Conservation (phyloP, 2,329 filamentous ascomycete species). For the Aspergillus calidoustus region DNA sequence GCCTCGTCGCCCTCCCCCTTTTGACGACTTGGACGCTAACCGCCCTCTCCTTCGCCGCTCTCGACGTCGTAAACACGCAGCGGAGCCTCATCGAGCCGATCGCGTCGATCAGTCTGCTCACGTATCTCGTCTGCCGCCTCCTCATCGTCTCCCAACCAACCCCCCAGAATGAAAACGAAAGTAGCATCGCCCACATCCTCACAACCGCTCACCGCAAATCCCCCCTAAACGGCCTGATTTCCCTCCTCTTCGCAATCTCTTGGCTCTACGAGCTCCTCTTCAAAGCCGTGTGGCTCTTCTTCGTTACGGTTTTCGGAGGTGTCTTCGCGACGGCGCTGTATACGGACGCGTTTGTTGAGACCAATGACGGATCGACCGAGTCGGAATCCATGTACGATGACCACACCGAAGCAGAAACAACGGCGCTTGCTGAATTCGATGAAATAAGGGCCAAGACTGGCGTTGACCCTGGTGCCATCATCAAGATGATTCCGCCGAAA, state of each 20-base stretch:
- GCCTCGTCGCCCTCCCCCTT: neutral
- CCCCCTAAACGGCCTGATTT: conserved; percentile 3
- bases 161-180: neutral
- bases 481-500: conserved; percentile 20
- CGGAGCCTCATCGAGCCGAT: conserved; percentile 7
- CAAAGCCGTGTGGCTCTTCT: conserved; percentile 15
- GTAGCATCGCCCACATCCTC: conserved; percentile 16
- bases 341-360: conserved; percentile 7
- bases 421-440: conserved; percentile 12
- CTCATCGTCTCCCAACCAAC: neutral
- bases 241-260: conserved; percentile 14
- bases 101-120: conserved; percentile 25
- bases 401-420: neutral
- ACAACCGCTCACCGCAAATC: conserved; percentile 19
- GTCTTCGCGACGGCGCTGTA: conserved; percentile 15
- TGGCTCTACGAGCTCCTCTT: conserved; percentile 20
- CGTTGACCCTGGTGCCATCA: conserved; percentile 11
- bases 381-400: neutral
- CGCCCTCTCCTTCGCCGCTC: conserved; percentile 20
- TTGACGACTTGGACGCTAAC: conserved; percentile 21
- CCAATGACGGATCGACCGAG: too few relatives aligned
- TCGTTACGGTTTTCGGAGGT: conserved; percentile 21
- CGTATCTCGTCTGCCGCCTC: conserved; percentile 23
- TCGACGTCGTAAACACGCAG: conserved; percentile 23
- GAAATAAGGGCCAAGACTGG: conserved; percentile 14